A percentile compares a stretch with the other conserved stretches of the same genome.
Conservation (phyloP, 108 stramenopile species). For the Fragilaria crotonensis region DNA sequence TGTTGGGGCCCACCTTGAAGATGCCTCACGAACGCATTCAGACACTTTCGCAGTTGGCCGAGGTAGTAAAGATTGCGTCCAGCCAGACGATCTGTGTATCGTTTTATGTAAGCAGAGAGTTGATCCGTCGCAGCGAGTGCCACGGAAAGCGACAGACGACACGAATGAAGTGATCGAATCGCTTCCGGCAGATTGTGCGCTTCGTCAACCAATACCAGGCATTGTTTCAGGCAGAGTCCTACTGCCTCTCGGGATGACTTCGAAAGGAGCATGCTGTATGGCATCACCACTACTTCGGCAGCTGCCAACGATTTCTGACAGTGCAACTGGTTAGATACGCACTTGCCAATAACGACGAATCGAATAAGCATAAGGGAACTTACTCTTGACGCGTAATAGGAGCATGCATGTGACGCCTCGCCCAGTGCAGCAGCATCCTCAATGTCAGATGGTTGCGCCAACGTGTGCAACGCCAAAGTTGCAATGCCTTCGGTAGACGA, state of each 20-base stretch:
- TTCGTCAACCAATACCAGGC: conserved; percentile 92
- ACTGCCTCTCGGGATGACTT: conserved; percentile 56
- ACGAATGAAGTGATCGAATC: conserved; percentile 43
- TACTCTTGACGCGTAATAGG: conserved; percentile 90
- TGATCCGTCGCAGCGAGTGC: conserved; percentile 45
- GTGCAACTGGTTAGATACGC: no score
- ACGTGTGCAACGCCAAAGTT: conserved; percentile 72
- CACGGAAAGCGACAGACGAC: conserved; percentile 34
- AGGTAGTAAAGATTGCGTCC: conserved; percentile 74
- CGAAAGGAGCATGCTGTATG: conserved; percentile 83
- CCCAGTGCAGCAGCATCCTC: conserved; percentile 84
- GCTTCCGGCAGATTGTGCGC: conserved; percentile 96
- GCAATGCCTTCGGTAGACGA: conserved; percentile 43
- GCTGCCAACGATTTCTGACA: conserved; percentile 43
- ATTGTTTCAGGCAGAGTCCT: conserved; percentile 63
- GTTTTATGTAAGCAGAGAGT: conserved; percentile 38
- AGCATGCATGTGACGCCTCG: conserved; percentile 64
- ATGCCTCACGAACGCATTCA: conserved; percentile 54
- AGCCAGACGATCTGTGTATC: conserved; percentile 49
- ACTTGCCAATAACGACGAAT: background rate
- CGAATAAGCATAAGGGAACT: conserved; percentile 3
- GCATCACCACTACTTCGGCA: conserved; percentile 90
- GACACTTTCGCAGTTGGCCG: conserved; percentile 68
- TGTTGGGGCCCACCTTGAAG: conserved; percentile 19
- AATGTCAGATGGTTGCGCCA: conserved; percentile 79